These are phyloP conservation scores for Sporothrix euskadiensis DNA, from an alignment of 2,329 filamentous ascomycete genomes.

Conservation along the genomic window DNA sequence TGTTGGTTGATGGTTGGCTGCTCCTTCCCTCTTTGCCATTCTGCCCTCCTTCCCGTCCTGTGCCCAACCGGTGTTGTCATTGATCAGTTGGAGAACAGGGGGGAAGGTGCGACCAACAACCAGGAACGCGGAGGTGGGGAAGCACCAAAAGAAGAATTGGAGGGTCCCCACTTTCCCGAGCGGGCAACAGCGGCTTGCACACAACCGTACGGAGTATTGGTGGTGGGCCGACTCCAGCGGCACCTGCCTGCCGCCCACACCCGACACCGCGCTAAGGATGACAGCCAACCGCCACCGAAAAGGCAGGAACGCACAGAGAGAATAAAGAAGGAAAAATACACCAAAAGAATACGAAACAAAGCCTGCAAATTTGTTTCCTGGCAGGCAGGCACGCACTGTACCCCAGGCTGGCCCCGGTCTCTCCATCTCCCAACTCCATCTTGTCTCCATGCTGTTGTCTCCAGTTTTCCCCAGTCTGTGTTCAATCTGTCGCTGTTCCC, in stretches of 20 bases:
- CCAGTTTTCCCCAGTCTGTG: conserved; percentile 14
- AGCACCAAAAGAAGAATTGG: background rate
- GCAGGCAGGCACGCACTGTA: background rate
- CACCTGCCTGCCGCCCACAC: conserved; percentile 13
- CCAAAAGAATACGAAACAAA: background rate
- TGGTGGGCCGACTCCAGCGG: background rate
- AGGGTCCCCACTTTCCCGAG: background rate
- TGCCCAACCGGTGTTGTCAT: background rate
- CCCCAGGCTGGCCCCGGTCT: conserved; percentile 13
- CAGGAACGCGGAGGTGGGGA: background rate
- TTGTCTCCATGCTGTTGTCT: background rate
- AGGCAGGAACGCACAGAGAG: background rate
- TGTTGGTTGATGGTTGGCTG: background rate
- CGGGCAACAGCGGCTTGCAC: background rate
- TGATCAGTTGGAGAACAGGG: conserved; percentile 6
- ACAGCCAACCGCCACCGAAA: background rate
- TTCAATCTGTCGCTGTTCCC: background rate
- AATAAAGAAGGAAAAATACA: background rate
- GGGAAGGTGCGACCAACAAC: background rate
- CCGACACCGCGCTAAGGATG: background rate
- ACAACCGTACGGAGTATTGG: background rate
- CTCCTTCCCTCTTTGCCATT: background rate
- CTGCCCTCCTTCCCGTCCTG: background rate
- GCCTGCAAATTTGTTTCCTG: too few relatives aligned
- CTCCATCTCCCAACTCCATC: background rate